A percentile compares a stretch with the other conserved stretches of the same genome.
Evolutionary conservation across 2,329 filamentous ascomycete genomes (phyloP).

Genomic region (Stagonosporopsis rhizophila): DNA sequence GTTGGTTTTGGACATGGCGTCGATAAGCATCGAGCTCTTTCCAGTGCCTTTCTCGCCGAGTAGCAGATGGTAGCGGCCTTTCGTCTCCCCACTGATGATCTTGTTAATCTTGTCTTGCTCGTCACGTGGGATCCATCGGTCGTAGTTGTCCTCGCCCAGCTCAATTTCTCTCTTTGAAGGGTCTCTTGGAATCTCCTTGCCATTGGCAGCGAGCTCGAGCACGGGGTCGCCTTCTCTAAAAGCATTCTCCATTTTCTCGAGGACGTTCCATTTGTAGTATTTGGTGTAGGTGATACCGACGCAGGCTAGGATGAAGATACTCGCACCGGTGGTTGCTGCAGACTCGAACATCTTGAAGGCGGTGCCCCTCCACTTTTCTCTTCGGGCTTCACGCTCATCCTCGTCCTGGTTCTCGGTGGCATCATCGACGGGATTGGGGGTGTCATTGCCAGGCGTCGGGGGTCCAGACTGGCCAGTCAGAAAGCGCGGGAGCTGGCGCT

Average conservation of each 20-base stretch:
- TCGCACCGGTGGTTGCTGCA: constrained; percentile 59
- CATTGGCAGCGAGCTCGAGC: constrained; percentile 66
- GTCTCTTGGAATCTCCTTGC: constrained; percentile 44
- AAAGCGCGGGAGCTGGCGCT: constrained; percentile 27
- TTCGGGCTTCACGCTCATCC: constrained; percentile 29
- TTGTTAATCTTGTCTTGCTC: constrained; percentile 82
- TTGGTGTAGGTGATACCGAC: constrained; percentile 57
- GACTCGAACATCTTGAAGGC: constrained; percentile 61
- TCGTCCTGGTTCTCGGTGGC: constrained; percentile 36
- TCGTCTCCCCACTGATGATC: constrained; percentile 77
- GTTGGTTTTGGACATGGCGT: constrained; percentile 92
- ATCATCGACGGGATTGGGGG: constrained; percentile 50
- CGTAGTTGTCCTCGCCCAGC: constrained; percentile 52
- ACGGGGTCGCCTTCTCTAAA: constrained; percentile 93
- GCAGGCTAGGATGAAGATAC: constrained; percentile 56
- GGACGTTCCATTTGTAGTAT: constrained; percentile 85
- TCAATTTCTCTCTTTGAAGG: constrained; percentile 28
- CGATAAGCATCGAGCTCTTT: constrained; percentile 95
- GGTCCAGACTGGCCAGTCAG: constrained; percentile 47
- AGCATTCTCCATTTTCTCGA: constrained; percentile 91
- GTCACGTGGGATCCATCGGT: constrained; percentile 82
- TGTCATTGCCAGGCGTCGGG: constrained; percentile 46
- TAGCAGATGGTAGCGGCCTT: constrained; percentile 88
- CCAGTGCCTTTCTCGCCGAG: constrained; percentile 96
- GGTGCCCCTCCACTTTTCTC: constrained; percentile 48